phyloP scores from a whole-genome alignment of 352 stramenopile species.

The Pilasporangium apinafurcum region DNA sequence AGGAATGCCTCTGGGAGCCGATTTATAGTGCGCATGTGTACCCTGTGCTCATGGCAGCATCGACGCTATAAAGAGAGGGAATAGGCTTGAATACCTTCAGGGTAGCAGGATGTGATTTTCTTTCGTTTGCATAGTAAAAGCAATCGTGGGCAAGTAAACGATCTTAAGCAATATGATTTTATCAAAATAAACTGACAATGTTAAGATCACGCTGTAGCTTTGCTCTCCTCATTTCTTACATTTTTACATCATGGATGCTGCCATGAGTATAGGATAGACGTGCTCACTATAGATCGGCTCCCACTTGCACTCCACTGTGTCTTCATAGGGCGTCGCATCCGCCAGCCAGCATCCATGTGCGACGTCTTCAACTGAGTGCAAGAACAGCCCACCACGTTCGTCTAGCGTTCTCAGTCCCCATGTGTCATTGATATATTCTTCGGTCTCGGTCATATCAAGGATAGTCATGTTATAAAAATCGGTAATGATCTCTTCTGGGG shows the following conservation, averaged over 20 bases:
- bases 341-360: constrained; percentile 17
- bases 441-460: constrained; percentile 12
- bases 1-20: constrained; percentile 1
- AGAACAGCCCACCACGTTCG: constrained; percentile 6
- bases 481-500: not conserved
- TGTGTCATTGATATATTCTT: constrained; percentile 15
- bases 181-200: too few species aligned
- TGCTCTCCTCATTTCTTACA: too few species aligned
- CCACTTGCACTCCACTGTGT: constrained; percentile 5
- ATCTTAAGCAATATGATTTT: too few species aligned
- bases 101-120: too few species aligned
- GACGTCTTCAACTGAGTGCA: constrained; percentile 8
- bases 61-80: too few species aligned
- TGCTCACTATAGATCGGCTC: constrained; percentile 1
- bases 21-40: constrained; percentile 5
- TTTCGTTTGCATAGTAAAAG: too few species aligned
- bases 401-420: constrained; percentile 13
- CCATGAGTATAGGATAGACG: constrained; percentile 2
- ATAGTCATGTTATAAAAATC: constrained; percentile 8
- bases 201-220: too few species aligned
- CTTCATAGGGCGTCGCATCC: constrained; percentile 6
- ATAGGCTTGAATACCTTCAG: too few species aligned
- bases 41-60: constrained; percentile 1
- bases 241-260: too few species aligned
- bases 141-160: too few species aligned